Base-by-base conservation (phyloP, 1,139 yeast genomes). In the Blastobotrys illinoisensis region DNA sequence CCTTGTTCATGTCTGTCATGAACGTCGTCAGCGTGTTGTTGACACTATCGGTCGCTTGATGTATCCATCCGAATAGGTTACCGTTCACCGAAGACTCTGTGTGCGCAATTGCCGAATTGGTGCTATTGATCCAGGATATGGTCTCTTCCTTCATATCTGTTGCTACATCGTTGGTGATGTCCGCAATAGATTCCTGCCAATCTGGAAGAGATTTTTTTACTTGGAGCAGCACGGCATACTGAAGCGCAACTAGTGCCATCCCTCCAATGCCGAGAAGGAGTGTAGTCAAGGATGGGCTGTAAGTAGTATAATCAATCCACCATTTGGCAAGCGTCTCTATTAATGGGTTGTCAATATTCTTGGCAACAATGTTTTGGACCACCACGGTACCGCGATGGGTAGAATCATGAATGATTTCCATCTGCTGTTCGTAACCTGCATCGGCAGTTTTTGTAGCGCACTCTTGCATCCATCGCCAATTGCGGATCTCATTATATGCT, bases 61-160 rank as follows among this genome's bases (percentile, higher is more conserved):
- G 74, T 0, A 88, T 77, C 80, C 86, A 80, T 0, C 89, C 88
- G 58, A 91, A 81, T 18, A 89, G 61, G 46, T 85, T 80, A 5
- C 76, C 70, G 67, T 91, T 91, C 44, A 90, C 69, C 3, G 67
- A 66, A 0, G 59, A 52, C 65, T 88, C 81, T 9, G 79, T 74
- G 1, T 62, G 56, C 9, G 63, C 58, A 11, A 85, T 69, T 53
- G 78, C 78, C 1, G 54, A 54, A 61, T 85, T 86, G 0, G 87
- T 79, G 20, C 75, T 70, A 46, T 69, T 67, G 0, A 79, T 70
- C 91, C 91, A 85, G 2, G 61, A 58, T 0, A 54, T 49, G 9
- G 70, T 56, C 5, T 61, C 65, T 11, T 48, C 23, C 9, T 61
- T 50, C 6, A 70, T 54, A 0, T 54, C 55, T 0, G 47, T 50